Base-by-base conservation (phyloP, 805 yeast genomes). In the Starmerella khaoyaiensis region DNA sequence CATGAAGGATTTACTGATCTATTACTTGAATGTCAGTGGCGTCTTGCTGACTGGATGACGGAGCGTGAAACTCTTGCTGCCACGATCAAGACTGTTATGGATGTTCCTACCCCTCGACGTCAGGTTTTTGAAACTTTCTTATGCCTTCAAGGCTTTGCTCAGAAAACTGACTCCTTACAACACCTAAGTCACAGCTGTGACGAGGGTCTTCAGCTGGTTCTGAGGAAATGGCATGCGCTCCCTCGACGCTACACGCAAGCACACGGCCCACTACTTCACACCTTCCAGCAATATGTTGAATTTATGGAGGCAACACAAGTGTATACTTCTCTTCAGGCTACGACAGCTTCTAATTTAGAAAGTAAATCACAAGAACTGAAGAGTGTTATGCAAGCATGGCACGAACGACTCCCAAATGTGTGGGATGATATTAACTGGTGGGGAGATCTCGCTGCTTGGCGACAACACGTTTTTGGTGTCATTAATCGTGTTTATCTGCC, bases 361-460 rank as follows among this genome's bases (percentile, higher is more conserved):
- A 76, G 75, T 24, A 90, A 87, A 56, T 79, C 94, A 0, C 96
- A 84, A 59, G 99, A 90, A 52, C 68, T 90, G 44, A 90, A 90
- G 60, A 71, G 97, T 37, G 94, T 90, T 0, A 61, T 90, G 28
- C 96, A 84, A 57, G 95, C 94, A 1, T 90, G 99, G 99, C 68
- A 98, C 53, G 99, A 90, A 55, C 74, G 99, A 45, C 64, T 93
- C 35, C 99, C 99, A 10, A 90, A 90, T 52, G 66, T 72, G 7
- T 90, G 97, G 96, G 99, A 90, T 59, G 98, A 90, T 56, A 86
- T 90, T 52, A 87, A 84, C 55, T 72, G 86, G 43, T 90, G 99
- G 99, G 86, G 93, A 48, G 99, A 90, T 55, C 62, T 90, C 42
- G 94, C 90, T 4, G 86, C 97, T 0, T 90, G 99, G 99, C 71